phyloP scores from a whole-genome alignment of 192 early-diverging fungal species.

The Gaertneriomyces sp. region DNA sequence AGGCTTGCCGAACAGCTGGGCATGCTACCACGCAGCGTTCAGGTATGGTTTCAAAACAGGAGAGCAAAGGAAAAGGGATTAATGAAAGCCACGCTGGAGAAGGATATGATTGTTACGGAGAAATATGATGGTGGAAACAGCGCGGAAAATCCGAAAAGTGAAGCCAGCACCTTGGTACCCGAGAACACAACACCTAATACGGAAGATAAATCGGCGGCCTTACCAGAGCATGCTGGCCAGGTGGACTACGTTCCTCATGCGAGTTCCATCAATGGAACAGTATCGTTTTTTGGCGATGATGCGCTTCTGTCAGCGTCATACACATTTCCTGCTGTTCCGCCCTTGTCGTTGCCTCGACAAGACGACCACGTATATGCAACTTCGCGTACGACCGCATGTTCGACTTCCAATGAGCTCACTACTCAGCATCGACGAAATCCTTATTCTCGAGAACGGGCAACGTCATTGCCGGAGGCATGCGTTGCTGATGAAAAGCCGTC shows the following conservation, averaged over 20 bases:
- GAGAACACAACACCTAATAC: too few species aligned
- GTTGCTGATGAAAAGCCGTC: background rate
- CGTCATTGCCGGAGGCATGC: background rate
- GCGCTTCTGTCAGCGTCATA: background rate
- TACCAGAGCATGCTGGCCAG: background rate
- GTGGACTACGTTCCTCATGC: background rate
- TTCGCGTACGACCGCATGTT: too few species aligned
- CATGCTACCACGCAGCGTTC: slow-evolving; percentile 88
- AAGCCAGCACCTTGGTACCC: too few species aligned
- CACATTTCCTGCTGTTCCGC: background rate
- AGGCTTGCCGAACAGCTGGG: slow-evolving; percentile 72
- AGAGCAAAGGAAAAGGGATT: slow-evolving; percentile 74
- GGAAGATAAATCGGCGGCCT: too few species aligned
- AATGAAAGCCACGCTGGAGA: background rate
- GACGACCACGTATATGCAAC: too few species aligned
- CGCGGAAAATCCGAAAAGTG: too few species aligned
- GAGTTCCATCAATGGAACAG: background rate
- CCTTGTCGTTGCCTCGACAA: too few species aligned
- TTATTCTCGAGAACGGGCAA: background rate
- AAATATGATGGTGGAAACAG: too few species aligned
- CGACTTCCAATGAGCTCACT: too few species aligned
- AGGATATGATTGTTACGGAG: too few species aligned
- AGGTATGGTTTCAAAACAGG: slow-evolving; percentile 93
- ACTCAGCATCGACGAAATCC: too few species aligned
- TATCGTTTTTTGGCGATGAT: background rate